Conservation (phyloP, 495 filamentous ascomycete genomes). For the Penicillium goetzii region DNA sequence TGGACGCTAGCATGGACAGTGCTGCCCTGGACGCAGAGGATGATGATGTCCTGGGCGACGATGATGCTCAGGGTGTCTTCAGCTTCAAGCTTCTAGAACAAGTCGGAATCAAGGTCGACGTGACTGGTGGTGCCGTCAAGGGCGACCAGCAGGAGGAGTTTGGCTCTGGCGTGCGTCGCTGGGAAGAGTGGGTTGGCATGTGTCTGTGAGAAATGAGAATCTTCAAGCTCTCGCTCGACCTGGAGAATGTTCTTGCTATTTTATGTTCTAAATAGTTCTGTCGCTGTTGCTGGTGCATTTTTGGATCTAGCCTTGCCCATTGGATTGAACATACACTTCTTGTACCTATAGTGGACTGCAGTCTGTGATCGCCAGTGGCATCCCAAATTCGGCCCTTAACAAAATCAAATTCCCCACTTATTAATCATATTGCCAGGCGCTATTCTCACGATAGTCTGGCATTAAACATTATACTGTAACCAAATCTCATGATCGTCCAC, state of each 20-base stretch:
- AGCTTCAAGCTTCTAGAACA: constrained; percentile 80
- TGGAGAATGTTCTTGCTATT: neutral
- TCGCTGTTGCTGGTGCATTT: neutral
- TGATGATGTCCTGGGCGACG: constrained; percentile 76
- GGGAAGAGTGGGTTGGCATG: constrained; percentile 86
- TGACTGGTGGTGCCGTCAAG: constrained; percentile 76
- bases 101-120: constrained; percentile 71
- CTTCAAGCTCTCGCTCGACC: neutral
- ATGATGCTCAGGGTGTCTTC: constrained; percentile 71
- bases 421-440: neutral
- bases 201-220: constrained; percentile 47
- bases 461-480: neutral
- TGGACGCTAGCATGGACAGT: constrained; percentile 63
- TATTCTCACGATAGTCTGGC: neutral
- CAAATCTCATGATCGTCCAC: no score
- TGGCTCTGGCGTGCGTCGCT: constrained; percentile 70
- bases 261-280: neutral
- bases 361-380: neutral
- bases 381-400: neutral
- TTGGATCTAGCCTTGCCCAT: neutral
- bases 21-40: constrained; percentile 72
- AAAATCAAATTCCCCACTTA: neutral
- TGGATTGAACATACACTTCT: neutral
- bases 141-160: constrained; percentile 59
- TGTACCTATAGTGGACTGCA: constrained; percentile 4